These are phyloP conservation scores for Mortierella claussenii DNA, from an alignment of 192 early-diverging fungal genomes.

Conservation along the genomic window DNA sequence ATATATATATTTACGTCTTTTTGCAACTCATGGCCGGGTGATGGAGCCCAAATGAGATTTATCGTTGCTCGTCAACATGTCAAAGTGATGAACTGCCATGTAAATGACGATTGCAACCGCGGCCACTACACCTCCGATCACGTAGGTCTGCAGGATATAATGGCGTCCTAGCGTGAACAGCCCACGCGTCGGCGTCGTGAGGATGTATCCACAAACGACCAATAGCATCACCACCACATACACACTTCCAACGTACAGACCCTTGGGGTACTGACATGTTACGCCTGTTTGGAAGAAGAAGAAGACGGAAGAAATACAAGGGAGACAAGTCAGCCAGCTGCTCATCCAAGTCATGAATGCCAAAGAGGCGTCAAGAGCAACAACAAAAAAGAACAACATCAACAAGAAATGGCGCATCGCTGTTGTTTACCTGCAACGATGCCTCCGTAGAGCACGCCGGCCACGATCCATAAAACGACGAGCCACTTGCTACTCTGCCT, in stretches of 20 bases:
- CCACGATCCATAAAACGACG: constrained; percentile 29
- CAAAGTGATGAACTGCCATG: constrained; percentile 25
- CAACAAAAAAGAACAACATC: neutral
- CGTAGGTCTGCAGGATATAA: constrained; percentile 46
- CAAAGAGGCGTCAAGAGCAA: too few relatives aligned
- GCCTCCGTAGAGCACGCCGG: constrained; percentile 37
- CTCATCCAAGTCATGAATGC: too few relatives aligned
- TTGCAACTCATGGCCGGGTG: constrained; percentile 13
- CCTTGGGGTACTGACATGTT: constrained; percentile 49
- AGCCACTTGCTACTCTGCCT: constrained; percentile 14
- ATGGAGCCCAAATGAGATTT: constrained; percentile 33
- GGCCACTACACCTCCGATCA: constrained; percentile 29
- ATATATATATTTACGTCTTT: too few relatives aligned
- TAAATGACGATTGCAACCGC: constrained; percentile 27
- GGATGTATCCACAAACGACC: constrained; percentile 7
- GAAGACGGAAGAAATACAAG: neutral
- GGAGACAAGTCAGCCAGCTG: neutral
- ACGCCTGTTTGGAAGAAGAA: constrained; percentile 14
- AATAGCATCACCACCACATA: constrained; percentile 22
- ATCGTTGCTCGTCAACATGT: constrained; percentile 47
- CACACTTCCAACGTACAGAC: constrained; percentile 25
- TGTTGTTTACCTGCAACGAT: constrained; percentile 46
- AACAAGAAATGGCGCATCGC: neutral
- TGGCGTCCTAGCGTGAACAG: constrained; percentile 28
- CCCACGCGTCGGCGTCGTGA: neutral